Base-by-base conservation (phyloP, 257 asterid species). In the Solanum tarapatanum region DNA sequence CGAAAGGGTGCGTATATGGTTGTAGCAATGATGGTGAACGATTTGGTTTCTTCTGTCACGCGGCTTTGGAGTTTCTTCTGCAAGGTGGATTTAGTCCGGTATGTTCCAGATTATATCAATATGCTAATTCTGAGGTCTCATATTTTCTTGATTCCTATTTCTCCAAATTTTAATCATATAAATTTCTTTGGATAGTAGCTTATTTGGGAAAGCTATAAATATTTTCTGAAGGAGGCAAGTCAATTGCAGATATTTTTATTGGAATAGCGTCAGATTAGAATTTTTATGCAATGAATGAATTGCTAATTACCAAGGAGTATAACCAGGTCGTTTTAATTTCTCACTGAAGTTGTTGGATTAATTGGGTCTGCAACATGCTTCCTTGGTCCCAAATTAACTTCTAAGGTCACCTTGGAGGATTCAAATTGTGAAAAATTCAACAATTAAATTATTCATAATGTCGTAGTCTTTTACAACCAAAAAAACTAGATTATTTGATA, bases 41-140 rank as follows among this genome's bases (percentile, higher is more conserved):
- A 90, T 97, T 97, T 91, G 96, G 95, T 89, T 97, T 97, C 95
- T 97, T 97, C 91, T 95, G 99, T 91, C 94, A 96, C 68, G 99
- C 98, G 51, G 98, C 99, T 88, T 95, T 97, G 8, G 99, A 97
- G 92, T 97, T 97, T 90, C 99, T 97, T 92, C 93, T 92, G 90
- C 99, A 96, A 92, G 91, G 95, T 90, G 98, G 99, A 90, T 92
- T 90, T 43, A 96, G 92, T 91, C 99, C 99, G 28, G 99, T 97
- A 97, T 93, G 98, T 88, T 87, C 76, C 62, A 85, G 55, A 43
- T 84, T 82, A 43, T 45, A 80, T 45, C 10, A 17, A 17, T 28
- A 45, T 80, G 68, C 85, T 80, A 45, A 45, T 45, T 45, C 9
- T 16, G 41, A 45, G 68, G 66, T 45, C 26, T 45, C 41, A 17